Percentiles rank a stretch among this genome's conserved stretches.
Evolutionary conservation across 1,139 yeast genomes (phyloP).

Genomic region (Debaryomyces psychrophilus): DNA sequence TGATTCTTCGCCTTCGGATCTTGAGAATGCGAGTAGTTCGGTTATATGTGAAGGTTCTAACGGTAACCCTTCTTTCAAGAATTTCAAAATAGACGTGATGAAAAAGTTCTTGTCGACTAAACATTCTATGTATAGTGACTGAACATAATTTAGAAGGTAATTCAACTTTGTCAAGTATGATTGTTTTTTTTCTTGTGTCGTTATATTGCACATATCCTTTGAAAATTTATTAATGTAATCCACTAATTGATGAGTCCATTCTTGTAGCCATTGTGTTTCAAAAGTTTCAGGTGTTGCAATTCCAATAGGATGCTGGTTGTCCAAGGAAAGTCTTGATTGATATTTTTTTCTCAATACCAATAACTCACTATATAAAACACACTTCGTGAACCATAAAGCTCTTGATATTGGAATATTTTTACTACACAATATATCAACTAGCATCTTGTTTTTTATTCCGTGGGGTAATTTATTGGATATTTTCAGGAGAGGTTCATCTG

Average conservation of each 20-base stretch:
- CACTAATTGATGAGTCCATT: slow-evolving; percentile 84
- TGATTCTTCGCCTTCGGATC: slow-evolving; percentile 16
- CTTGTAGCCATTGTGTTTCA: slow-evolving; percentile 71
- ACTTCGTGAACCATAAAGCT: slow-evolving; percentile 88
- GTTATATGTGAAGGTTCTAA: slow-evolving; percentile 31
- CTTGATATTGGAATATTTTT: slow-evolving; percentile 72
- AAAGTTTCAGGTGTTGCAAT: slow-evolving; percentile 29
- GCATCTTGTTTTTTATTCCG: slow-evolving; percentile 73
- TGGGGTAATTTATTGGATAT: slow-evolving; percentile 87
- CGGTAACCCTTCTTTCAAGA: slow-evolving; percentile 58
- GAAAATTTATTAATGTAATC: slow-evolving; percentile 60
- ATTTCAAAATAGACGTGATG: slow-evolving; percentile 62
- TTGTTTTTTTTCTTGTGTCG: slow-evolving; percentile 34
- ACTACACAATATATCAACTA: slow-evolving; percentile 70
- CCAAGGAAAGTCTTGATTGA: slow-evolving; percentile 20
- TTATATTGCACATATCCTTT: slow-evolving; percentile 34
- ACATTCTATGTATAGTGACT: slow-evolving; percentile 68
- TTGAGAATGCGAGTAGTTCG: slow-evolving; percentile 20
- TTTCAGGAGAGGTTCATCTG: slow-evolving; percentile 62
- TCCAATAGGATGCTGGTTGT: slow-evolving; percentile 13
- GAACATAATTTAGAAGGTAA: slow-evolving; percentile 61
- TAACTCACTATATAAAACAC: slow-evolving; percentile 83
- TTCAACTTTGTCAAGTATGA: slow-evolving; percentile 57
- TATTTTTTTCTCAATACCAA: slow-evolving; percentile 63
- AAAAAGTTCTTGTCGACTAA: slow-evolving; percentile 65